These are phyloP conservation scores for Cryphonectria japonica DNA, from an alignment of 2,329 filamentous ascomycete species.

Conservation along the genomic window DNA sequence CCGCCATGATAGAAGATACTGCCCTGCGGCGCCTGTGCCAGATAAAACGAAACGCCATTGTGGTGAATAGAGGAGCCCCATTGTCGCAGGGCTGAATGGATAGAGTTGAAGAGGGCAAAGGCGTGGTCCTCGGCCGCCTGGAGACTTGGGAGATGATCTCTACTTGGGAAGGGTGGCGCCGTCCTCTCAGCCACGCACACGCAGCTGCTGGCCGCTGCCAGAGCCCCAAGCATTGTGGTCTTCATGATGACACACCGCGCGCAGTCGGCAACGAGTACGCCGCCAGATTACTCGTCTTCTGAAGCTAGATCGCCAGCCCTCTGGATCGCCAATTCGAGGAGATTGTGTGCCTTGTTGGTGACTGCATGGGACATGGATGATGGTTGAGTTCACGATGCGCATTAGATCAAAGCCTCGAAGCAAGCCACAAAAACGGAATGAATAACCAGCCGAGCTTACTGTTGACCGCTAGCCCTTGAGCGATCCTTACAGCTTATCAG, in stretches of 20 bases:
- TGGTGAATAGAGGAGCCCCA: constrained; percentile 65
- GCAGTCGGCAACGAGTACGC: neutral
- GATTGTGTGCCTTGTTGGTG: neutral
- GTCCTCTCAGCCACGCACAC: neutral
- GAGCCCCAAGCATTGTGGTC: neutral
- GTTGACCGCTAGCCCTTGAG: neutral
- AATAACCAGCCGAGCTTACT: neutral
- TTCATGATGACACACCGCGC: neutral
- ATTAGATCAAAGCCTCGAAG: neutral
- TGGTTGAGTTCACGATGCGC: neutral
- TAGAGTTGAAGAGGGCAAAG: constrained; percentile 27
- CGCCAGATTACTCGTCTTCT: neutral
- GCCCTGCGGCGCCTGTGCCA: constrained; percentile 57
- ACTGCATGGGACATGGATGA: neutral
- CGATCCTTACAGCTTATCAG: neutral
- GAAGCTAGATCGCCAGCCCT: neutral
- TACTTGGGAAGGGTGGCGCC: neutral
- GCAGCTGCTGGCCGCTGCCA: neutral
- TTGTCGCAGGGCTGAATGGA: constrained; percentile 38
- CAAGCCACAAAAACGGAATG: neutral
- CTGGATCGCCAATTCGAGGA: too few species aligned
- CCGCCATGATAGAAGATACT: constrained; percentile 63
- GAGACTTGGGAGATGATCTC: neutral
- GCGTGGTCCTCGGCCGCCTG: constrained; percentile 17
- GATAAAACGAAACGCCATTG: constrained; percentile 66